Conservation (phyloP, 768 basidiomycete species). For the Mrakia gelida region DNA sequence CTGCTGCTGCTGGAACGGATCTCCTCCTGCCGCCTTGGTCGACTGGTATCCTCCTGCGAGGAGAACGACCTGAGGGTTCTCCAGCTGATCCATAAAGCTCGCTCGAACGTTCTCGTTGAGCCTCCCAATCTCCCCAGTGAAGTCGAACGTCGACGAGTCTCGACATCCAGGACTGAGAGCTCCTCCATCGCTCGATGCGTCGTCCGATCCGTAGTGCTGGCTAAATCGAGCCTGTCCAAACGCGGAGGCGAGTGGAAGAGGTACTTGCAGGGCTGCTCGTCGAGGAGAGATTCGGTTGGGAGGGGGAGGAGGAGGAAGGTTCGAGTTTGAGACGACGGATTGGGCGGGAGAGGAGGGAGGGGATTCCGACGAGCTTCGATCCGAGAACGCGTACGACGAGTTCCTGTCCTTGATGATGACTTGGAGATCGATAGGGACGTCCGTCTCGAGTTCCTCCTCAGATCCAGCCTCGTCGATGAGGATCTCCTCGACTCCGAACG, state of each 20-base stretch:
- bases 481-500: slow-evolving; percentile 15
- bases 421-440: slow-evolving; percentile 5
- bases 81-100: slow-evolving; percentile 20
- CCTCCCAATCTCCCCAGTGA: slow-evolving; percentile 19
- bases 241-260: not conserved
- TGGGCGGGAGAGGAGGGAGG: not conserved
- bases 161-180: slow-evolving; percentile 8
- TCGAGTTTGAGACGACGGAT: not conserved
- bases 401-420: slow-evolving; percentile 13
- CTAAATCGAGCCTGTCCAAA: slow-evolving; percentile 10
- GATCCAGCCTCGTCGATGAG: not conserved
- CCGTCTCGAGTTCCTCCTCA: not conserved
- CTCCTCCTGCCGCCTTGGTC: not conserved
- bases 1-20: not conserved
- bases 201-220: slow-evolving; percentile 20
- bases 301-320: slow-evolving; percentile 3
- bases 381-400: slow-evolving; percentile 1
- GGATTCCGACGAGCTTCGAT: not conserved
- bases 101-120: slow-evolving; percentile 22
- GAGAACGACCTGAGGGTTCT: not conserved
- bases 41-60: slow-evolving; percentile 1
- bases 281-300: slow-evolving; percentile 23
- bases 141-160: slow-evolving; percentile 27
- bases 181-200: slow-evolving; percentile 17
- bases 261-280: slow-evolving; percentile 7